A percentile compares a stretch with the other conserved stretches of the same genome.
Evolutionary conservation across 305 asterid species (phyloP).

Genomic region (Fraxinus sp.): DNA sequence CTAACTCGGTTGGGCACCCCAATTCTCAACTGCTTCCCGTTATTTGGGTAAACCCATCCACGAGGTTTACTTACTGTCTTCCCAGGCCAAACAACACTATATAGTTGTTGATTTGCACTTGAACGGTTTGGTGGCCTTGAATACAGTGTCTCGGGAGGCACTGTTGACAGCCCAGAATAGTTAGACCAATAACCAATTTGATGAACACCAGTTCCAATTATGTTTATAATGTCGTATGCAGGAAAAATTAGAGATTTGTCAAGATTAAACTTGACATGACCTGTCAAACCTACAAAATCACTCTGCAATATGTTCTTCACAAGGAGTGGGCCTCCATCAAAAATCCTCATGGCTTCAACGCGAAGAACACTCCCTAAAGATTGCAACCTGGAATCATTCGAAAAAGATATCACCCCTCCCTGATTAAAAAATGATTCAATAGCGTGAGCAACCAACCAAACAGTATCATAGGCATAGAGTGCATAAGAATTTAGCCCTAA

Average conservation of each 20-base stretch:
- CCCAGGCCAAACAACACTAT: slow-evolving; percentile 61
- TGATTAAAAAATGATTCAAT: slow-evolving; percentile 39
- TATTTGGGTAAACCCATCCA: slow-evolving; percentile 63
- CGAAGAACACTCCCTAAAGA: slow-evolving; percentile 29
- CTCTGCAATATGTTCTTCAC: slow-evolving; percentile 30
- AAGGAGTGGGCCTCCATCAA: slow-evolving; percentile 51
- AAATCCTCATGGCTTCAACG: slow-evolving; percentile 35
- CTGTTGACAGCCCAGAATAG: slow-evolving; percentile 44
- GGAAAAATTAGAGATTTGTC: slow-evolving; percentile 43
- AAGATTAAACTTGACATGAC: slow-evolving; percentile 36
- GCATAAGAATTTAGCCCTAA: slow-evolving; percentile 48
- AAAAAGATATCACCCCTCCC: slow-evolving; percentile 47
- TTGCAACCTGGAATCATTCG: slow-evolving; percentile 36
- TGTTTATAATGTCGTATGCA: slow-evolving; percentile 49
- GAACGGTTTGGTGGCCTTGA: slow-evolving; percentile 41
- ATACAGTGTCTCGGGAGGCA: slow-evolving; percentile 43
- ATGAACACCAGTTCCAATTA: slow-evolving; percentile 47
- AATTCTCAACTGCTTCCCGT: slow-evolving; percentile 41
- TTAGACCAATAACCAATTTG: slow-evolving; percentile 58
- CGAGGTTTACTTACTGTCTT: slow-evolving; percentile 43
- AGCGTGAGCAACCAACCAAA: slow-evolving; percentile 57
- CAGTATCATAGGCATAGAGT: slow-evolving; percentile 57
- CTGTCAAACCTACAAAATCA: slow-evolving; percentile 49
- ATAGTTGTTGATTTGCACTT: slow-evolving; percentile 31
- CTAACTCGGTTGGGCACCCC: slow-evolving; percentile 55